Evolutionary conservation across 495 filamentous ascomycete species (phyloP).

Genomic region (Baudoinia panamericana): DNA sequence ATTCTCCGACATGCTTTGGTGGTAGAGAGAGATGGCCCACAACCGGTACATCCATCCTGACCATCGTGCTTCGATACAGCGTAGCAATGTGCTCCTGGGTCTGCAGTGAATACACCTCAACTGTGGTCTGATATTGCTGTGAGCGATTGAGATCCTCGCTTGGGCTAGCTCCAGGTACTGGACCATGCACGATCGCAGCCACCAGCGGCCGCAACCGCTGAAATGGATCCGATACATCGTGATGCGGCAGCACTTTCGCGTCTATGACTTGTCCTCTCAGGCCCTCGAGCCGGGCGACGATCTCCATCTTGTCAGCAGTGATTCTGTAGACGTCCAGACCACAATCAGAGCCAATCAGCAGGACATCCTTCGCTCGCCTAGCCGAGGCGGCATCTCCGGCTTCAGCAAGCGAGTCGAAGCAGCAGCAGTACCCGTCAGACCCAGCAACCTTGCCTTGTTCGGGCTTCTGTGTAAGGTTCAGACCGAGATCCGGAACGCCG

Average conservation of each 20-base stretch:
- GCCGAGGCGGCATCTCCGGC: conserved; percentile 37
- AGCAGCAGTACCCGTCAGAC: conserved; percentile 56
- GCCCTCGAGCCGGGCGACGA: conserved; percentile 53
- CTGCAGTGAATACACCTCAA: conserved; percentile 70
- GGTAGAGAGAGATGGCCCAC: conserved; percentile 27
- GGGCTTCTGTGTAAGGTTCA: conserved; percentile 22
- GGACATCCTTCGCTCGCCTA: conserved; percentile 42
- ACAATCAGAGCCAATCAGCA: conserved; percentile 64
- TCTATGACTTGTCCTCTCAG: conserved; percentile 67
- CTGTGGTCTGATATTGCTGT: conserved; percentile 81
- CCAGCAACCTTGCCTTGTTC: conserved; percentile 40
- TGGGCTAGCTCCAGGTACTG: conserved; percentile 26
- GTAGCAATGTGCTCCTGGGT: conserved; percentile 54
- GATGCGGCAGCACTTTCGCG: conserved; percentile 57
- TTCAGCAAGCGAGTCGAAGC: conserved; percentile 55
- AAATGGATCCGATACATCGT: conserved; percentile 6
- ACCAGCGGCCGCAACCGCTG: conserved; percentile 44
- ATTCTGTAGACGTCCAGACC: conserved; percentile 58
- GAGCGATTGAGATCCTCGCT: conserved; percentile 34
- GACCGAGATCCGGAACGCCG: conserved; percentile 42
- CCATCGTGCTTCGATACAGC: conserved; percentile 46
- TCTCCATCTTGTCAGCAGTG: conserved; percentile 51
- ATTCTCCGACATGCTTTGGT: conserved; percentile 54
- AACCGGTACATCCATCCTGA: conserved; percentile 35
- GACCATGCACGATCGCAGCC: conserved; percentile 64